These are phyloP conservation scores for Sungouiella thailandica DNA, from an alignment of 805 yeast species.

Conservation along the genomic window DNA sequence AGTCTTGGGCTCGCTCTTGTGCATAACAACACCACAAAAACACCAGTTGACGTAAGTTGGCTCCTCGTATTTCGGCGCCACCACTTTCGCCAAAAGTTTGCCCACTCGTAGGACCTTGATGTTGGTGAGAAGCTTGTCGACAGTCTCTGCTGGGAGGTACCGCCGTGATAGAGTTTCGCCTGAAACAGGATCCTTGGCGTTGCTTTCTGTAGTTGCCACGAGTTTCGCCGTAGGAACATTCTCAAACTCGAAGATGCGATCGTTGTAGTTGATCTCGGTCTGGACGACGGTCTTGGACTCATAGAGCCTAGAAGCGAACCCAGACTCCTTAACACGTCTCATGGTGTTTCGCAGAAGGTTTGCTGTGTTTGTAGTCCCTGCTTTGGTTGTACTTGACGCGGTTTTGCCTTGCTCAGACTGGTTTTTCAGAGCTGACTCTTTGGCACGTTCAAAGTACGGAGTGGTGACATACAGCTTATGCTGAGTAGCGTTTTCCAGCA, in stretches of 20 bases:
- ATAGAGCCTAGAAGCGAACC: constrained; percentile 12
- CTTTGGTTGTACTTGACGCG: background rate
- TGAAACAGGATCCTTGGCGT: constrained; percentile 6
- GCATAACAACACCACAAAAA: constrained; percentile 63
- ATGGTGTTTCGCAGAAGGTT: too few species aligned
- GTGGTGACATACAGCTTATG: too few species aligned
- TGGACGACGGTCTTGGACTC: constrained; percentile 1
- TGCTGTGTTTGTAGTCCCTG: too few species aligned
- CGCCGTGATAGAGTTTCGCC: constrained; percentile 12
- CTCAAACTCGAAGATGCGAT: constrained; percentile 14
- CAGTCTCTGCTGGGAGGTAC: constrained; percentile 2
- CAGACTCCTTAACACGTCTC: constrained; percentile 1
- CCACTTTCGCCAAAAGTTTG: constrained; percentile 58
- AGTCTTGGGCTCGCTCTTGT: constrained; percentile 49
- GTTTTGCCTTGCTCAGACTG: too few species aligned
- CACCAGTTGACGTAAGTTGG: constrained; percentile 77
- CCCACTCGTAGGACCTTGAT: constrained; percentile 54
- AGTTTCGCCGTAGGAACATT: constrained; percentile 7
- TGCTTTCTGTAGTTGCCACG: constrained; percentile 1
- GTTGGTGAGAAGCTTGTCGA: constrained; percentile 32
- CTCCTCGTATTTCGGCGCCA: constrained; percentile 60
- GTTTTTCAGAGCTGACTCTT: too few species aligned
- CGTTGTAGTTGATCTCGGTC: constrained; percentile 6
- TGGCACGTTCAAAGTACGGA: background rate
- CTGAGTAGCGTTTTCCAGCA: background rate